Percentiles rank a stretch among this genome's conserved stretches.
Evolutionary conservation across 148 eudicot species (phyloP).

Genomic region (Rhododendron ovatum): DNA sequence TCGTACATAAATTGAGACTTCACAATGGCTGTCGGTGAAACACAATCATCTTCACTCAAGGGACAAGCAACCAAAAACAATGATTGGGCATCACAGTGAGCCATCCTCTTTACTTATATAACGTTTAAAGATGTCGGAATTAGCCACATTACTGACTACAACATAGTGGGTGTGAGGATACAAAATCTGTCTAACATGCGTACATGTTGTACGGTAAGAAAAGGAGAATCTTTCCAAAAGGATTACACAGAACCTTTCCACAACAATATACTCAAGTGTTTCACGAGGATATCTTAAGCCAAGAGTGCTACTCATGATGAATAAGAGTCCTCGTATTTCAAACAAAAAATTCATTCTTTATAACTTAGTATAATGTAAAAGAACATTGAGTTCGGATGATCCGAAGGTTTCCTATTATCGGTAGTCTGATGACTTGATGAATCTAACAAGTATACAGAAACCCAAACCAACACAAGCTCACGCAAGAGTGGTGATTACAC

Average conservation of each 20-base stretch:
- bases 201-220: not conserved
- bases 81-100: not conserved
- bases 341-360: not conserved
- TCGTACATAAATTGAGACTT: not conserved
- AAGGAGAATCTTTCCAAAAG: not conserved
- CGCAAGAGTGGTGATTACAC: not conserved
- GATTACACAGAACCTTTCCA: not conserved
- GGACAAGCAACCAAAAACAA: not conserved
- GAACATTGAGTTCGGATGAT: not conserved
- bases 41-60: not conserved
- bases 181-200: not conserved
- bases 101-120: not conserved
- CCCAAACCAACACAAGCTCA: not conserved
- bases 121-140: not conserved
- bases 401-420: not conserved
- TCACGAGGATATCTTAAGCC: not conserved
- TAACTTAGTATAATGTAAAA: not conserved
- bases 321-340: not conserved
- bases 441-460: not conserved
- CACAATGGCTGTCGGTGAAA: not conserved
- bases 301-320: not conserved
- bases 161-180: not conserved
- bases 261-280: not conserved
- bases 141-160: not conserved
- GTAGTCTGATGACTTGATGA: too few species aligned